Conservation (phyloP, 2,329 filamentous ascomycete genomes). For the Zasmidium citrigriseum region DNA sequence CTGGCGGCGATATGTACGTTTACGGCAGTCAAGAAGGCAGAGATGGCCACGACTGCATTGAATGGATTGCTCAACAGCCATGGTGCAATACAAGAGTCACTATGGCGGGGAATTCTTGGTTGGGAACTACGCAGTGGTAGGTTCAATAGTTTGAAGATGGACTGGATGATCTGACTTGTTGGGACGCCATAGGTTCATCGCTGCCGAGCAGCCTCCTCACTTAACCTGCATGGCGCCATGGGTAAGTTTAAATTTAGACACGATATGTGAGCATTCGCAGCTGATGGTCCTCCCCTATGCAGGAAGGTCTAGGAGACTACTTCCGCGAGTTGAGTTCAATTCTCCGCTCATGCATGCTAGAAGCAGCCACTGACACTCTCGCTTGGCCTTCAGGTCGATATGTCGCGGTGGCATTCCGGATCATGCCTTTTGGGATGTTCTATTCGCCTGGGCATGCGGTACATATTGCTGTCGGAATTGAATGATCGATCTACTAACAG, state of each 20-base stretch:
- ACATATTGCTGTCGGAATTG: conserved; percentile 41
- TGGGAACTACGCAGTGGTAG: conserved; percentile 45
- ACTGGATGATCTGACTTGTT: no score
- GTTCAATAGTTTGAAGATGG: no score
- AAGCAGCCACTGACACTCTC: no score
- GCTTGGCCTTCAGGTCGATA: no score
- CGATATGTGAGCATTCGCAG: no score
- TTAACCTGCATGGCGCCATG: conserved; percentile 47
- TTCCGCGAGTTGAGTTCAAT: no score
- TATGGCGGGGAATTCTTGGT: conserved; percentile 46
- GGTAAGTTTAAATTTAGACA: no score
- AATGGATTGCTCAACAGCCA: conserved; percentile 41
- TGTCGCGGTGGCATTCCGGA: conserved; percentile 52
- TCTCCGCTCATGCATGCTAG: no score
- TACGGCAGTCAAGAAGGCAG: conserved; percentile 47
- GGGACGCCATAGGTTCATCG: no score
- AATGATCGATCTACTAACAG: conserved; percentile 32
- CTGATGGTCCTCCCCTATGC: no score
- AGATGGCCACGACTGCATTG: conserved; percentile 48
- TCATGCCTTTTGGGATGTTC: no score
- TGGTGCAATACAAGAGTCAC: conserved; percentile 49
- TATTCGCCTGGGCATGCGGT: conserved; percentile 47
- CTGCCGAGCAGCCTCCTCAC: conserved; percentile 42
- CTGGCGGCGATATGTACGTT: conserved; percentile 39
- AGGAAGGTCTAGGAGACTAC: no score